phyloP scores from a whole-genome alignment of 805 yeast species.

The Zygotorulaspora danielsina region DNA sequence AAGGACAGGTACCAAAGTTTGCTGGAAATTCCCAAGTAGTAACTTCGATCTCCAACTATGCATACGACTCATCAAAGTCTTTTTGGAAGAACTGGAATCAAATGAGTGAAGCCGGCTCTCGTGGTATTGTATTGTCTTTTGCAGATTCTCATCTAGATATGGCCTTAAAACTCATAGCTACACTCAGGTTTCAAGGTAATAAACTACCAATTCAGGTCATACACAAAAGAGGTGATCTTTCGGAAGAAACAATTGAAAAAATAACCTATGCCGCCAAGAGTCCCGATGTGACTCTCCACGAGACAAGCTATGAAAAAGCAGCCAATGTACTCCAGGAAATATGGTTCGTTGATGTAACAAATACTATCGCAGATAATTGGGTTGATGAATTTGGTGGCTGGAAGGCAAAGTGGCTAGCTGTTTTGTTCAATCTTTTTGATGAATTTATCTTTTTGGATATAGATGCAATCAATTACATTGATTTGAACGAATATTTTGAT shows the following conservation, averaged over 20 bases:
- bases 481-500: conserved; percentile 34
- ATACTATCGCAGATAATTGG: conserved; percentile 20
- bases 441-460: conserved; percentile 50
- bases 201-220: conserved; percentile 41
- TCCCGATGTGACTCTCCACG: conserved; percentile 7
- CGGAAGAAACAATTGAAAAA: conserved; percentile 27
- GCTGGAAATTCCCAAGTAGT: not conserved
- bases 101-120: conserved; percentile 11
- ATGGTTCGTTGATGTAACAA: conserved; percentile 39
- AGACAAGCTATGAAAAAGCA: conserved; percentile 4
- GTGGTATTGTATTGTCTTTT: conserved; percentile 23
- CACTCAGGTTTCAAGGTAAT: conserved; percentile 38
- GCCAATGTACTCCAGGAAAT: conserved; percentile 31
- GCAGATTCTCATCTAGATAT: conserved; percentile 31
- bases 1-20: conserved; percentile 15
- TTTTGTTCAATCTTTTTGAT: conserved; percentile 46
- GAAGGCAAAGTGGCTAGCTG: conserved; percentile 47
- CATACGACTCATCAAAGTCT: conserved; percentile 13
- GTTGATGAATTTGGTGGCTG: conserved; percentile 35
- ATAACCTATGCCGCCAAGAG: conserved; percentile 35
- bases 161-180: conserved; percentile 38
- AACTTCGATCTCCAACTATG: not conserved
- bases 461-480: conserved; percentile 45
- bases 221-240: conserved; percentile 38
- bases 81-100: conserved; percentile 21